Percentiles rank a stretch among this genome's conserved stretches.
phyloP scores from a whole-genome alignment of 768 basidiomycete species.

The Roridomyces roridus region DNA sequence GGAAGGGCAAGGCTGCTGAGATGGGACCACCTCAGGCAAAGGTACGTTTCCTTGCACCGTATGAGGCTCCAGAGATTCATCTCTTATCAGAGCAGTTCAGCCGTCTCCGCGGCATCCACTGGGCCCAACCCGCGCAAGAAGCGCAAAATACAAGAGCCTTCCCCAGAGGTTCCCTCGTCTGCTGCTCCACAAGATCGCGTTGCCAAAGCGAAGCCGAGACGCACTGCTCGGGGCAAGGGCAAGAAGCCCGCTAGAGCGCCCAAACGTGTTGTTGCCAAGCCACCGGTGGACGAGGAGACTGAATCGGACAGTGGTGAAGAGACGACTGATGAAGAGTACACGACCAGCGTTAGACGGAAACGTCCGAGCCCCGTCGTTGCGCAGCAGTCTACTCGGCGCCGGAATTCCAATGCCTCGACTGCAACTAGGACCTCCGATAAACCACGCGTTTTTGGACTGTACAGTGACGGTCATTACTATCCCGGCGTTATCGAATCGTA shows the following conservation, averaged over 20 bases:
- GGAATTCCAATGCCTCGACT: conserved; percentile 24
- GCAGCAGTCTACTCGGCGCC: conserved; percentile 28
- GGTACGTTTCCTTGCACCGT: conserved; percentile 6
- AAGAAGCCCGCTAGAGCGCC: no score
- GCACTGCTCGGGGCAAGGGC: conserved; percentile 12
- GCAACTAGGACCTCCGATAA: conserved; percentile 29
- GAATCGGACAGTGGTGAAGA: conserved; percentile 40
- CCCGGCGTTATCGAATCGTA: conserved; percentile 58
- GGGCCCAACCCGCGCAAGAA: conserved; percentile 19
- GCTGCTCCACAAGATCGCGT: conserved; percentile 58
- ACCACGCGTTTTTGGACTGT: conserved; percentile 74
- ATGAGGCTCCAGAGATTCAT: background rate
- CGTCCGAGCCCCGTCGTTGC: conserved; percentile 31
- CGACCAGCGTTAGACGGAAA: conserved; percentile 50
- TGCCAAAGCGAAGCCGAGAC: conserved; percentile 9
- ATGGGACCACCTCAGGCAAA: conserved; percentile 19
- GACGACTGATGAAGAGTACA: conserved; percentile 48
- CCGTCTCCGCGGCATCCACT: no score
- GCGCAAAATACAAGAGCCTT: conserved; percentile 25
- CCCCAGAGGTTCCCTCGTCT: conserved; percentile 59
- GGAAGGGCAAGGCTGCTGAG: conserved; percentile 15
- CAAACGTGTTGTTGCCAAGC: conserved; percentile 9
- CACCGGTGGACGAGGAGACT: conserved; percentile 22
- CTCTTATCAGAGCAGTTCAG: no score
- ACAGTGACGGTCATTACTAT: conserved; percentile 65